A percentile compares a stretch with the other conserved stretches of the same genome.
phyloP scores from a whole-genome alignment of 2,329 filamentous ascomycete genomes.

The Blastomyces parvus region DNA sequence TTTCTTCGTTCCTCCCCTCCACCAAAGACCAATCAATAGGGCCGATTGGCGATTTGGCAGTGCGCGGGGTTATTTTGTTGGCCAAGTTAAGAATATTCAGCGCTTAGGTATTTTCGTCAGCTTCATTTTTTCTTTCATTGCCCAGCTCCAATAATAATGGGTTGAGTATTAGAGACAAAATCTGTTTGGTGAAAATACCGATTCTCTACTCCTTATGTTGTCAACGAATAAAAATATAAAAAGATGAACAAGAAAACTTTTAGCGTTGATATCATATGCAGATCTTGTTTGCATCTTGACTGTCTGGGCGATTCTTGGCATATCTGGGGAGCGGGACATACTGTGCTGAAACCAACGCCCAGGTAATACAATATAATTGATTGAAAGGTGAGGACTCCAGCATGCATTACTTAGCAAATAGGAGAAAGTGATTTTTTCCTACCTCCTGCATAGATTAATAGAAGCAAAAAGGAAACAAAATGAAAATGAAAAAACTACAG shows the following conservation, averaged over 20 bases:
- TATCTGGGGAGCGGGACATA: not conserved
- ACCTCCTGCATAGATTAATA: not conserved
- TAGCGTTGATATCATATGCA: slow-evolving; percentile 1
- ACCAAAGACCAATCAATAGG: not conserved
- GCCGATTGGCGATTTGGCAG: too few species aligned
- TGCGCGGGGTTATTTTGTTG: not conserved
- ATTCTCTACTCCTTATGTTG: too few species aligned
- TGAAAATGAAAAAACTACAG: not conserved
- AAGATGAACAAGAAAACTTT: not conserved
- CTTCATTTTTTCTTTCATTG: not conserved
- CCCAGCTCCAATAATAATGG: too few species aligned
- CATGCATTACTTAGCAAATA: too few species aligned
- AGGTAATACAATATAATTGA: too few species aligned
- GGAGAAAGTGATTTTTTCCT: too few species aligned
- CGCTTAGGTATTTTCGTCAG: not conserved
- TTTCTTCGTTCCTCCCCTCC: not conserved
- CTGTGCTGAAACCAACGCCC: not conserved
- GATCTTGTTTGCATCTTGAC: not conserved
- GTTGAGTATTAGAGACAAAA: too few species aligned
- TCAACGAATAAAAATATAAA: too few species aligned
- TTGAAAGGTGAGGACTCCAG: not conserved
- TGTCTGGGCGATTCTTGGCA: not conserved
- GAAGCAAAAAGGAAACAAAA: not conserved
- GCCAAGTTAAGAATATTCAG: not conserved
- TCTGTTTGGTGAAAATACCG: too few species aligned